These are phyloP conservation scores for Cystobasidium pallidum DNA, from an alignment of 1,284 basidiomycete species.

Conservation along the genomic window DNA sequence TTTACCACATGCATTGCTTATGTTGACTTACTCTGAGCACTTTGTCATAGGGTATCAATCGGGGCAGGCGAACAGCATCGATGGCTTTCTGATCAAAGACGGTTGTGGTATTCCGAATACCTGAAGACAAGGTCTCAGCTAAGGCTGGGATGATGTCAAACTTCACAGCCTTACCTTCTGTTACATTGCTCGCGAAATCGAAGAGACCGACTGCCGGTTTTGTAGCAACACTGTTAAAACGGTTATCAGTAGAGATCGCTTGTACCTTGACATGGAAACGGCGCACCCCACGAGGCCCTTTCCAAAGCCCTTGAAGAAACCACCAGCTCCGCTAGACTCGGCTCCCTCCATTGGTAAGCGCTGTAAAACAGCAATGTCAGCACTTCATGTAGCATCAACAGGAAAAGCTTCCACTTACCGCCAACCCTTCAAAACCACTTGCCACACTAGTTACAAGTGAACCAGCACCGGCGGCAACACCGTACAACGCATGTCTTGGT, in stretches of 20 bases:
- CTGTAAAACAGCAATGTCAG: conserved; percentile 56
- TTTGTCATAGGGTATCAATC: conserved; percentile 82
- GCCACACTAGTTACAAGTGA: conserved; percentile 92
- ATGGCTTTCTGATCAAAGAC: conserved; percentile 93
- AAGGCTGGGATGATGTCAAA: not conserved
- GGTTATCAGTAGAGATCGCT: conserved; percentile 25
- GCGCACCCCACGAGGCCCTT: conserved; percentile 90
- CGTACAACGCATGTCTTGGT: conserved; percentile 95
- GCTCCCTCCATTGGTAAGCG: conserved; percentile 97
- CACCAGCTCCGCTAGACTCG: conserved; percentile 87
- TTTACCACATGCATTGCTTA: not conserved
- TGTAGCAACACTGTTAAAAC: conserved; percentile 71
- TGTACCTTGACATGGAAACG: not conserved
- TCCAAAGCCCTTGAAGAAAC: conserved; percentile 97
- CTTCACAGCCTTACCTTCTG: conserved; percentile 69
- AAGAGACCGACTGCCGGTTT: conserved; percentile 97
- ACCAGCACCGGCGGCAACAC: conserved; percentile 90
- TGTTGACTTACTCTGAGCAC: conserved; percentile 71
- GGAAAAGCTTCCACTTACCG: conserved; percentile 61
- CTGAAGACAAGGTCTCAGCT: conserved; percentile 56
- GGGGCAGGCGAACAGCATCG: conserved; percentile 85
- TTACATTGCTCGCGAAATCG: conserved; percentile 91
- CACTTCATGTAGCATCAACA: not conserved
- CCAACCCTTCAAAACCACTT: conserved; percentile 92
- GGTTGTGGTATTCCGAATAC: conserved; percentile 95